These are phyloP conservation scores for Stipa capillata DNA, from an alignment of 176 grass and related monocot genomes.

Conservation along the genomic window DNA sequence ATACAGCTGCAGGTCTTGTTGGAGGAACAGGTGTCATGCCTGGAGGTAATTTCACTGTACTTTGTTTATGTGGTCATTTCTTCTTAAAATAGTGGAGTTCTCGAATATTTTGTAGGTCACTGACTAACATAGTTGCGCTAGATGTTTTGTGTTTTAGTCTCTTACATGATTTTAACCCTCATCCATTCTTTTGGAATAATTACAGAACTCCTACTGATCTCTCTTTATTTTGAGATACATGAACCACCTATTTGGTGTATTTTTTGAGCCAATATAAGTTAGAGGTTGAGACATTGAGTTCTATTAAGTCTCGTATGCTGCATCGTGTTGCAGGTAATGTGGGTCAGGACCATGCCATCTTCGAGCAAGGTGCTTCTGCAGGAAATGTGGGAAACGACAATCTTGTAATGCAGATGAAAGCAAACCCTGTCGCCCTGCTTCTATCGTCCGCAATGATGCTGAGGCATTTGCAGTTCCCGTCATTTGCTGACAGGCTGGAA, in stretches of 20 bases:
- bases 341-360: conserved; percentile 88
- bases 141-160: background rate
- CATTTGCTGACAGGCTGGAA: conserved; percentile 81
- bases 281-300: background rate
- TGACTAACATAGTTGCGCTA: background rate
- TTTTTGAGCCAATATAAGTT: background rate
- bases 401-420: conserved; percentile 60
- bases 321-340: conserved; percentile 64
- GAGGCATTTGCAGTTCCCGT: conserved; percentile 85
- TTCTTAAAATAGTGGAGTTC: background rate
- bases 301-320: background rate
- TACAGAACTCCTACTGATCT: background rate
- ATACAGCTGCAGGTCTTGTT: conserved; percentile 93
- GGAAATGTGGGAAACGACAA: conserved; percentile 81
- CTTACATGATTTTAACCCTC: background rate
- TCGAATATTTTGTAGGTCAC: background rate
- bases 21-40: conserved; percentile 97
- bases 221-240: background rate
- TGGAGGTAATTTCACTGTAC: conserved; percentile 56
- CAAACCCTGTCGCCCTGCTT: conserved; percentile 82
- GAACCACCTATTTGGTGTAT: background rate
- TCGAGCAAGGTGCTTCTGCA: conserved; percentile 96
- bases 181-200: background rate
- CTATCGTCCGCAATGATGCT: conserved; percentile 95
- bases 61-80: background rate